Evolutionary conservation across 805 yeast genomes (phyloP).

Genomic region (Cyberlindnera petersonii): DNA sequence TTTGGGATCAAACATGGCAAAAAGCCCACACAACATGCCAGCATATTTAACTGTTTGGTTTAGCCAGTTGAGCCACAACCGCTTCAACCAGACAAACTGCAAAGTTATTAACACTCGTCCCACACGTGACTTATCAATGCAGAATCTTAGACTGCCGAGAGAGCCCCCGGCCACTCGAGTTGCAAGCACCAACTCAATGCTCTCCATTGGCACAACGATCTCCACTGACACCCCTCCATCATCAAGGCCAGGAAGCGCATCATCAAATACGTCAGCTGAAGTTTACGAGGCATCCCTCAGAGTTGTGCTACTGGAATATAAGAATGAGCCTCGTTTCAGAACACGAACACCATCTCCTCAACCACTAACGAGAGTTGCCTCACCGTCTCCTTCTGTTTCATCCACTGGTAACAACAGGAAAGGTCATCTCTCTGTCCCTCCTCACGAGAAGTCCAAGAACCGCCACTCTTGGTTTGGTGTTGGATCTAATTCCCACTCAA

Average conservation of each 20-base stretch:
- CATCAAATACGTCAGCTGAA: not conserved
- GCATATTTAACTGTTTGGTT: too few relatives aligned
- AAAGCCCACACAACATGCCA: too few relatives aligned
- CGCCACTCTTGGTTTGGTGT: conserved; percentile 30
- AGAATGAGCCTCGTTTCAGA: conserved; percentile 60
- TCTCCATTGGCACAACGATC: conserved; percentile 12
- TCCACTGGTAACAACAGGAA: conserved; percentile 5
- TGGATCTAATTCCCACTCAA: conserved; percentile 9
- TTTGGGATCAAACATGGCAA: too few relatives aligned
- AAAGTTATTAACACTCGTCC: too few relatives aligned
- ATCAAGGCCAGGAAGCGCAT: not conserved
- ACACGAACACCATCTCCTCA: conserved; percentile 14
- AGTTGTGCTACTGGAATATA: conserved; percentile 53
- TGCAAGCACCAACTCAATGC: conserved; percentile 7
- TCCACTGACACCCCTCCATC: conserved; percentile 7
- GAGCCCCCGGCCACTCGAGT: conserved; percentile 6
- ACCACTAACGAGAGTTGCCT: conserved; percentile 3
- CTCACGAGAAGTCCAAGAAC: conserved; percentile 18
- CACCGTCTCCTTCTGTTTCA: conserved; percentile 8
- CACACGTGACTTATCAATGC: not conserved
- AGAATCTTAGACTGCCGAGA: not conserved
- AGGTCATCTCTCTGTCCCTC: conserved; percentile 12
- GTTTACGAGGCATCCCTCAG: conserved; percentile 52
- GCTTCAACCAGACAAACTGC: too few relatives aligned
- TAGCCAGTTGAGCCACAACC: too few relatives aligned